Base-by-base conservation (phyloP, 805 yeast genomes). In the Candida mattraensis region DNA sequence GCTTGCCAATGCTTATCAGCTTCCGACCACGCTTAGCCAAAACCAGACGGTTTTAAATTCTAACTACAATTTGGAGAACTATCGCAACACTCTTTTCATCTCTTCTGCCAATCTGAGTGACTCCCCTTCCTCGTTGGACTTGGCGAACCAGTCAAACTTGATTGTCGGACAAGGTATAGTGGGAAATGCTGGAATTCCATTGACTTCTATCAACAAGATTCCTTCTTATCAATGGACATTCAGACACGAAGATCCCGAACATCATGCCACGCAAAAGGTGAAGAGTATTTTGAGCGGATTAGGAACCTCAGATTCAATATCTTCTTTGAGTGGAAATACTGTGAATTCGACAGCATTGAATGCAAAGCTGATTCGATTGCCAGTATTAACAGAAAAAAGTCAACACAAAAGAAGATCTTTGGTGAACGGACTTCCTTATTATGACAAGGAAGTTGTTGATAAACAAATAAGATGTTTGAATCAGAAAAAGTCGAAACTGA, bases 381-480 rank as follows among this genome's bases (percentile, higher is more conserved):
- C 63, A 4, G 27, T 59, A 5, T 16, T 18, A n/a, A 47, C 35
- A 19, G 42, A 42, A 12, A 37, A 41, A n/a, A 42, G 39, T 16
- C 33, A 35, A 18, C 33, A 47, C 24, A 40, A 39, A 14, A 33
- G 36, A 18, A 35, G 59, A 28, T 53, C 59, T 9, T 28, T 56
- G 19, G 45, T 47, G 20, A 67, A 56, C 45, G 79, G 80, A 0
- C 49, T 74, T 21, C 76, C 77, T 0, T 61, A 58, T 24, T 74
- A 65, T 44, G 54, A 63, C 18, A 57, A 53, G 22, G 48, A 42
- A 1, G 27, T 51, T 13, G 32, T 55, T 35, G 58, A 53, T 18
- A 47, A 45, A 23, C 42, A 50, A 29, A 51, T 58, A n/a, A 33
- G 51, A 21, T 14, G 6, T 5, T 34, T 56, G 42, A 57, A 51